Evolutionary conservation across 2,329 filamentous ascomycete species (phyloP), one percentile per base, ranked within the genome.

Genomic region (Colletotrichum neosansevieriae): DNA sequence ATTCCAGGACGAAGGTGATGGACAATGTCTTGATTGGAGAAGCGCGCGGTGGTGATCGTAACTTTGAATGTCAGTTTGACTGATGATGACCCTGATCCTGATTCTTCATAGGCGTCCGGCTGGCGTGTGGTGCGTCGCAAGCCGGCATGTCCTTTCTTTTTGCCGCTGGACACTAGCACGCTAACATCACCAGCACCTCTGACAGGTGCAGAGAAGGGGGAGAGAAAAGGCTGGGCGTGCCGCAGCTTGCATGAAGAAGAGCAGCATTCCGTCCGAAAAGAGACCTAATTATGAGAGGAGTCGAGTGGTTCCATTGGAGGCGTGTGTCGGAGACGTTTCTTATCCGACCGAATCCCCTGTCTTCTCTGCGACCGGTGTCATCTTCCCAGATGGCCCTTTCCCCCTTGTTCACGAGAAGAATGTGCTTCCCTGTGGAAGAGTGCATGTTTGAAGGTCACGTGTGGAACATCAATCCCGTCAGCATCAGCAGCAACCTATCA

Each of bases 171-270:
- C 36, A 51, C 36, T 13, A 44, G 34, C 51, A 42, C 45, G 42
- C 47, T 38, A 6, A 38, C 12, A 12, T 38, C 21, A 54, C 34
- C 65, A 47, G 54, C 47, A 65, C 17, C 34, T 65, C 61, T 59
- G 61, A 42, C 61, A 68, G 54, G 34, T 65, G 61, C 54, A 56
- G 49, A 47, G 24, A 59, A 44, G 19, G 42, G 15, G 36, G 38
- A n/a, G 51, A 54, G 34, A 17, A 9, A 54, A 19, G 34, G 51
- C 49, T 51, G 49, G 49, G 49, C 29, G 32, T 51, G 49, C 49
- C 49, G 49, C 29, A 34, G 49, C 29, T 51, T 51, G 49, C 38
- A 58, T 24, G 54, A 58, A 42, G 21, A 58, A 36, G 24, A 58
- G 19, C 32, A 58, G 19, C 32, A 58, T 32, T 29, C 54, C 54